These are phyloP conservation scores for Mitragyna speciosa DNA, from an alignment of 257 asterid genomes.

Conservation along the genomic window DNA sequence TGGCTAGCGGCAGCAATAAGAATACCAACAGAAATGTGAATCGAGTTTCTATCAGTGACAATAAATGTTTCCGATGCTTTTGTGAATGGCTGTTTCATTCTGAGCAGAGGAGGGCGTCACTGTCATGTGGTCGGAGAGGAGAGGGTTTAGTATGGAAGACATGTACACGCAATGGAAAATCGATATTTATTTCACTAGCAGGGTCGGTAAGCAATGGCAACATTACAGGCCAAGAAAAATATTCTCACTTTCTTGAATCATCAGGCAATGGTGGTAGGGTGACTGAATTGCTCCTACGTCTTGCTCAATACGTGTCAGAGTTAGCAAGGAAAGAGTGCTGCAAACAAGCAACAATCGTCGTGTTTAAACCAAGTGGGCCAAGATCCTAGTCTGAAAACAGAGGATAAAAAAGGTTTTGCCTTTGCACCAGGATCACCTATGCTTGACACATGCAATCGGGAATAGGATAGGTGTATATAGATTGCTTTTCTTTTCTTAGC, in stretches of 20 bases:
- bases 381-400: background rate
- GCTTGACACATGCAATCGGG: conserved; percentile 49
- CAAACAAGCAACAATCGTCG: too few species aligned
- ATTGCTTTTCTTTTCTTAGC: conserved; percentile 35
- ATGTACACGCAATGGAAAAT: background rate
- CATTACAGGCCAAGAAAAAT: background rate
- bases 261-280: background rate
- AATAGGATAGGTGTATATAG: conserved; percentile 45
- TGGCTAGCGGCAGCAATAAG: background rate
- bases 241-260: background rate
- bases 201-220: background rate
- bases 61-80: too few species aligned
- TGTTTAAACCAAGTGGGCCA: background rate
- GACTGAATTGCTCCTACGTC: background rate
- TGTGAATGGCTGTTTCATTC: background rate
- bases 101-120: background rate
- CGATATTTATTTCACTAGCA: background rate
- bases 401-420: background rate
- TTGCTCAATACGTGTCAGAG: background rate
- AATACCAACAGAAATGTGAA: background rate
- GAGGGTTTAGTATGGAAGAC: background rate
- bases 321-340: background rate
- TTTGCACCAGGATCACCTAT: background rate
- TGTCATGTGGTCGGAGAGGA: background rate
- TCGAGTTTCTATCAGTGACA: background rate